Base-by-base conservation (phyloP, 768 basidiomycete species). In the Mycena kentingensis region DNA sequence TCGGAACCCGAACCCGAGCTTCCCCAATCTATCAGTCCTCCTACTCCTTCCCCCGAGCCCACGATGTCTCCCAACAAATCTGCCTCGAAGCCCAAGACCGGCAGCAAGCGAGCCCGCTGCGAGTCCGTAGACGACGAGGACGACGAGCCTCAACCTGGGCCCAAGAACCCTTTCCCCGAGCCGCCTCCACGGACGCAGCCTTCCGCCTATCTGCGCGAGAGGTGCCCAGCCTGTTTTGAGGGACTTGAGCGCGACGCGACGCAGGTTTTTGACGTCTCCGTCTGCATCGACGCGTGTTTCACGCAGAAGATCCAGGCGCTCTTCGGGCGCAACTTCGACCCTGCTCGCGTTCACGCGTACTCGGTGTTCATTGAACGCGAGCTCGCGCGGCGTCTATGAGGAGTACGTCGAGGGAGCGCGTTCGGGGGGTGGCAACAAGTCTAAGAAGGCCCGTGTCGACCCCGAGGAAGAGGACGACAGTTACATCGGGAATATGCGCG, bases 221-320 rank as follows among this genome's bases (percentile, higher is more conserved):
- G 48, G 6, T 64, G 58, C 45, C 60, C 55, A 1, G 36, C 59
- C 1, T 63, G 59, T 32, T 60, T 63, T 41, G 57, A 54, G n/a
- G 61, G 52, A 22, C 31, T 26, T 36, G 35, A 36, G 35, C 13
- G 39, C 42, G 55, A 35, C 32, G 49, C 34, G 32, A 41, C 26
- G 6, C 25, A 21, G 25, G 26, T 43, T 18, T 12, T 36, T 3
- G 13, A 41, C n/a, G 54, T 27, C n/a, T n/a, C n/a, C n/a, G n/a
- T n/a, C n/a, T n/a, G n/a, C n/a, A n/a, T n/a, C n/a, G n/a, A n/a
- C n/a, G 60, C 62, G 6, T 56, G 55, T 42, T 63, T 63, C 36
- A 69, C 65, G n/a, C 71, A 73, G 50, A 69, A 68, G 47, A 57
- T 55, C 2, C 45, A 62, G 41, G 56, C 51, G 29, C 34, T 28